Conservation (phyloP, 1,284 basidiomycete species). For the Malassezia caprae region DNA sequence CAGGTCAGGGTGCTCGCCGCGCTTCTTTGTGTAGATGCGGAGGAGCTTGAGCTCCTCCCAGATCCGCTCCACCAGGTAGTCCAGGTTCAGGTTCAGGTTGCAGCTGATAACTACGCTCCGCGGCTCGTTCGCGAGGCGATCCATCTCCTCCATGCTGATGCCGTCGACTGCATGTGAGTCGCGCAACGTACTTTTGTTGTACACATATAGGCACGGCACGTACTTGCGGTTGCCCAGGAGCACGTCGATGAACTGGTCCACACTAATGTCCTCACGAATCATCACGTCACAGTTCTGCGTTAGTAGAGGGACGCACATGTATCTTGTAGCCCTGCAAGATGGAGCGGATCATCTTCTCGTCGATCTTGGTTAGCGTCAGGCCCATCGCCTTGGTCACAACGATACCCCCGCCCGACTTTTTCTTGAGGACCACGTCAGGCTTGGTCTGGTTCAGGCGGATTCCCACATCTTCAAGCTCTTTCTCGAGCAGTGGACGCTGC, state of each 20-base stretch:
- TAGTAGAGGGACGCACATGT: constrained; percentile 19
- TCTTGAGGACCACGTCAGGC: constrained; percentile 64
- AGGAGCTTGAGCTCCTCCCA: constrained; percentile 55
- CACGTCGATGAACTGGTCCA: constrained; percentile 94
- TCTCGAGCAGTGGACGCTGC: constrained; percentile 74
- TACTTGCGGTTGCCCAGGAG: constrained; percentile 83
- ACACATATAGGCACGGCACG: constrained; percentile 79
- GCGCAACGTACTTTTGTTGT: constrained; percentile 56
- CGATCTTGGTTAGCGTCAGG: constrained; percentile 84
- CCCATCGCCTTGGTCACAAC: constrained; percentile 52
- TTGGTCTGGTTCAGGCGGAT: constrained; percentile 80
- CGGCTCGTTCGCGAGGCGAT: constrained; percentile 76
- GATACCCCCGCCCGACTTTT: constrained; percentile 65
- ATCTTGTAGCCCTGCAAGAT: constrained; percentile 58
- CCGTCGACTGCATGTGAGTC: constrained; percentile 28
- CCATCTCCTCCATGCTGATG: constrained; percentile 56
- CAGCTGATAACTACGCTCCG: constrained; percentile 87
- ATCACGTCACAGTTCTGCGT: constrained; percentile 35
- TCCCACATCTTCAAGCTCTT: constrained; percentile 89
- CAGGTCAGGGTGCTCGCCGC: constrained; percentile 76
- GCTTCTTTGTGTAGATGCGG: constrained; percentile 81
- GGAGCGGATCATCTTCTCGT: constrained; percentile 84
- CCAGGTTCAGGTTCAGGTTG: constrained; percentile 81
- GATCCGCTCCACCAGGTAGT: constrained; percentile 75
- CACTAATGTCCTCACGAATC: constrained; percentile 58